phyloP scores from a whole-genome alignment of 208 protist species.

The Leishmania aethiopica region DNA sequence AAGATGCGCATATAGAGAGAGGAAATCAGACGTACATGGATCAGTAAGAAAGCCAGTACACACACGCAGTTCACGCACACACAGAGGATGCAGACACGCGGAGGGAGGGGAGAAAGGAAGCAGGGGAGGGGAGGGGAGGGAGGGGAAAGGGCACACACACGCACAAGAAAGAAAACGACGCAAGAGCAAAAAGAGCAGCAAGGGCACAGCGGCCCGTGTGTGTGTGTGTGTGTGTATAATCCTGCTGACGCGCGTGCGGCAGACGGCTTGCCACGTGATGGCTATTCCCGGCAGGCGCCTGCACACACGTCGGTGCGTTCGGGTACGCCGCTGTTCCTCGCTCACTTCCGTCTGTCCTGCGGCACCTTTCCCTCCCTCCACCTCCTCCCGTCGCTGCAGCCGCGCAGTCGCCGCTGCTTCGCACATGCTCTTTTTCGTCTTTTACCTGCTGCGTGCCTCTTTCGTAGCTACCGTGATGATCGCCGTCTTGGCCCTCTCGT shows the following conservation, averaged over 20 bases:
- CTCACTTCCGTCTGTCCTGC: background rate
- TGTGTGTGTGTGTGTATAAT: background rate
- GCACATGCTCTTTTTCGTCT: background rate
- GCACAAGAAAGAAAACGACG: background rate
- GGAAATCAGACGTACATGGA: background rate
- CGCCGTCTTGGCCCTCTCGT: background rate
- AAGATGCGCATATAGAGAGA: background rate
- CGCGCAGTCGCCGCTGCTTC: background rate
- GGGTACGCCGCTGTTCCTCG: background rate
- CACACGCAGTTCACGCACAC: background rate
- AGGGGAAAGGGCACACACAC: background rate
- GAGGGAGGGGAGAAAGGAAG: too few relatives aligned
- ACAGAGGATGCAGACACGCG: background rate
- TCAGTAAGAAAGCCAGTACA: background rate
- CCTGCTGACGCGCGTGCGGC: background rate
- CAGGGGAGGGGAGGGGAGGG: too few relatives aligned
- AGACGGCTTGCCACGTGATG: background rate
- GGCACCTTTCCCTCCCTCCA: background rate
- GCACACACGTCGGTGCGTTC: background rate
- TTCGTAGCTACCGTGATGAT: background rate
- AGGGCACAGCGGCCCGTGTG: background rate
- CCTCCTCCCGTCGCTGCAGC: background rate
- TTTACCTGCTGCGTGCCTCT: background rate
- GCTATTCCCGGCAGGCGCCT: background rate
- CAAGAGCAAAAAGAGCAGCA: background rate